These are phyloP conservation scores for Globisporangium orthogonon DNA, from an alignment of 352 stramenopile species.

Conservation along the genomic window DNA sequence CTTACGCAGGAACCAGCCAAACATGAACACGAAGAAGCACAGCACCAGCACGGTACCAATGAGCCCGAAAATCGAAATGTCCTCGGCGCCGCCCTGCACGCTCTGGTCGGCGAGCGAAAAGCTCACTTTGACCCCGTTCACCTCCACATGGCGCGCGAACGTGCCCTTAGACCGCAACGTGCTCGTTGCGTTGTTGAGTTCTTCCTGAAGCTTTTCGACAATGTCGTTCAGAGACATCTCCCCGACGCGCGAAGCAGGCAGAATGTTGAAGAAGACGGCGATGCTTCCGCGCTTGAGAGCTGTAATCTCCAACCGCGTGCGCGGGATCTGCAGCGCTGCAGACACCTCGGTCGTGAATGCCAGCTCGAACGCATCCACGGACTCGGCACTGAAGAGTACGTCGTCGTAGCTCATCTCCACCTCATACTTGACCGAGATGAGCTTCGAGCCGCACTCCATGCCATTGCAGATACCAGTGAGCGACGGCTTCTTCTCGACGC, in stretches of 20 bases:
- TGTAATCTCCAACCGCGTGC: constrained; percentile 47
- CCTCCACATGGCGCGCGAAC: constrained; percentile 55
- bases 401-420: constrained; percentile 76
- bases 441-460: constrained; percentile 69
- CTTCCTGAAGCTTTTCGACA: constrained; percentile 45
- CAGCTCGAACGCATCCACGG: constrained; percentile 46
- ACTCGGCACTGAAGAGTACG: constrained; percentile 50
- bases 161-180: constrained; percentile 58
- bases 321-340: constrained; percentile 49
- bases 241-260: constrained; percentile 46
- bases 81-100: constrained; percentile 45
- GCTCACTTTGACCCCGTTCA: constrained; percentile 51
- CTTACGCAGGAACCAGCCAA: constrained; percentile 51
- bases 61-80: constrained; percentile 59
- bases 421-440: constrained; percentile 57
- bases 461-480: constrained; percentile 65
- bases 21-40: constrained; percentile 45
- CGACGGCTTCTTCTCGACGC: constrained; percentile 33
- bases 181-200: constrained; percentile 50
- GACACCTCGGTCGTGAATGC: constrained; percentile 64
- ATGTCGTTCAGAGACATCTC: constrained; percentile 66
- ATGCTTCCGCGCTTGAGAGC: constrained; percentile 53
- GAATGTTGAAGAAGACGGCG: constrained; percentile 56
- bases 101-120: constrained; percentile 66
- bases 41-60: constrained; percentile 57